These are phyloP conservation scores for Crithidia acanthocephali DNA, from an alignment of 208 protist species.

Conservation along the genomic window DNA sequence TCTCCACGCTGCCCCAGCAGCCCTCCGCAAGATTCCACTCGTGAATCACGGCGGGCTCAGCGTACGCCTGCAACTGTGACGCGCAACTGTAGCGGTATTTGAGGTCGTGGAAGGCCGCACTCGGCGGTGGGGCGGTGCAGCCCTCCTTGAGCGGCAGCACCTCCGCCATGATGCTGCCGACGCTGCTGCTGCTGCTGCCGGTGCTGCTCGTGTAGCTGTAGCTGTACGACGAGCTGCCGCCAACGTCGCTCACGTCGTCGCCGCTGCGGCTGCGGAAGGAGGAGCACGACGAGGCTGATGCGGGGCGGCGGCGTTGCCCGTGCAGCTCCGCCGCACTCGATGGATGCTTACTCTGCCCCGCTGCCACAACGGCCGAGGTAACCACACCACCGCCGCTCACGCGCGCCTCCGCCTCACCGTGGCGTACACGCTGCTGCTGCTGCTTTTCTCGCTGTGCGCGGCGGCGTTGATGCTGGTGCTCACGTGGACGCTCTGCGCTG, in stretches of 20 bases:
- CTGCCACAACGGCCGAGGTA: neutral
- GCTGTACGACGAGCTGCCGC: constrained; percentile 39
- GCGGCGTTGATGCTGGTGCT: neutral
- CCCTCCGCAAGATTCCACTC: constrained; percentile 75
- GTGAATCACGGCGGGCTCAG: constrained; percentile 66
- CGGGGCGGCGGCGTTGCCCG: neutral
- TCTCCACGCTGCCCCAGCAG: constrained; percentile 63
- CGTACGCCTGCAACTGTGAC: constrained; percentile 42
- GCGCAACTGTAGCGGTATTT: constrained; percentile 46
- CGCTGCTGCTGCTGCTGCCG: constrained; percentile 33
- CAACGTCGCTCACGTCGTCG: constrained; percentile 28
- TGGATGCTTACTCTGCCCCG: too few relatives aligned
- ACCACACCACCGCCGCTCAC: neutral
- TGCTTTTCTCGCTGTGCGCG: neutral
- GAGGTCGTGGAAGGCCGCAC: constrained; percentile 55
- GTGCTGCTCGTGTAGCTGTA: constrained; percentile 33
- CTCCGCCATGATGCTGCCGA: constrained; percentile 30
- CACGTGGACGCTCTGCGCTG: neutral
- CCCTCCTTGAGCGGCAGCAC: constrained; percentile 56
- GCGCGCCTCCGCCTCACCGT: neutral
- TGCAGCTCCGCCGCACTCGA: neutral
- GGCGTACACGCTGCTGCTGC: neutral
- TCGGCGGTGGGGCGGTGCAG: constrained; percentile 48
- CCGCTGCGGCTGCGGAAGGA: constrained; percentile 32
- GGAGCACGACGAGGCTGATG: constrained; percentile 31